phyloP scores from a whole-genome alignment of 163 green algal genomes.

The Prototheca cutis region DNA sequence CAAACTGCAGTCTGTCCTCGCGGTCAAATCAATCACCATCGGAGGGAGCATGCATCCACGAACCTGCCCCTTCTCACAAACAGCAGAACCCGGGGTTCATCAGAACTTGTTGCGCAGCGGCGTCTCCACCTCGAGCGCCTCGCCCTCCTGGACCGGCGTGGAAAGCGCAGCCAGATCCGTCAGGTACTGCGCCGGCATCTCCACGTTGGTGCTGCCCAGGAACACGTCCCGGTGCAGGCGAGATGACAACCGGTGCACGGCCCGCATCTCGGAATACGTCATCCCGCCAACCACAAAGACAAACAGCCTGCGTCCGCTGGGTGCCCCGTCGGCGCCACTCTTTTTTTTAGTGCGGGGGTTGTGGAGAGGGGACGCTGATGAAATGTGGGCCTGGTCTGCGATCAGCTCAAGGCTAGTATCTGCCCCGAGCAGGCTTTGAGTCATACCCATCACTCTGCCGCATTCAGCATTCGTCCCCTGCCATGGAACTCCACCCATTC shows the following conservation, averaged over 20 bases:
- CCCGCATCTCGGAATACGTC: slow-evolving; percentile 53
- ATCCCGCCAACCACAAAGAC: slow-evolving; percentile 81
- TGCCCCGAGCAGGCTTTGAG: too few relatives aligned
- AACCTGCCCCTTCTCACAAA: background rate
- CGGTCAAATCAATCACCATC: background rate
- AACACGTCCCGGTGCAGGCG: slow-evolving; percentile 59
- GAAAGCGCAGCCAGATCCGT: slow-evolving; percentile 37
- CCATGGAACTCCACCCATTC: too few relatives aligned
- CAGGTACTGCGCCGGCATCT: slow-evolving; percentile 56
- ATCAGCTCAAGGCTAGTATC: too few relatives aligned
- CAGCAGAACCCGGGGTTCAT: background rate
- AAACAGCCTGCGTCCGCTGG: slow-evolving; percentile 49
- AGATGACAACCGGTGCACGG: slow-evolving; percentile 40
- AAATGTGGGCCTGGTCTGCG: too few relatives aligned
- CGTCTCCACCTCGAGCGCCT: slow-evolving; percentile 10
- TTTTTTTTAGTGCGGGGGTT: too few relatives aligned
- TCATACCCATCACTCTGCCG: too few relatives aligned
- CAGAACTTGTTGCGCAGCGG: background rate
- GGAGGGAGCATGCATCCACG: background rate
- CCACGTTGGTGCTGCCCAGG: slow-evolving; percentile 57
- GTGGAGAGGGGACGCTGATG: too few relatives aligned
- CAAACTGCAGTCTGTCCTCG: too few relatives aligned
- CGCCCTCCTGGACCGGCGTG: background rate
- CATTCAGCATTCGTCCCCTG: too few relatives aligned
- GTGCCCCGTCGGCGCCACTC: background rate